These are phyloP conservation scores for Toxoplasma gondii DNA, from an alignment of 169 alveolate species.

Conservation along the genomic window DNA sequence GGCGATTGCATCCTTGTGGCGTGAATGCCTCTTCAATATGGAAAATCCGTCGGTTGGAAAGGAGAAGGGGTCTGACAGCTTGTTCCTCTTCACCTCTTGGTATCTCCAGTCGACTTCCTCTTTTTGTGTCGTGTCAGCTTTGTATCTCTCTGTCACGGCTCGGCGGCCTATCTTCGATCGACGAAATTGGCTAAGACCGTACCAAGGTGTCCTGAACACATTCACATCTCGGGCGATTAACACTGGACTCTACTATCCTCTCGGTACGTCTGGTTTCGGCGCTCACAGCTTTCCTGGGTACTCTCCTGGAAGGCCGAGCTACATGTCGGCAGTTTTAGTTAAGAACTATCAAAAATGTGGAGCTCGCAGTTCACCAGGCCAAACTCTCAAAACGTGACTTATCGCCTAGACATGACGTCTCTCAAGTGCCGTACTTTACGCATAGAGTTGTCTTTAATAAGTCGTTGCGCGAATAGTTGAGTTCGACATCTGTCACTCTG, in stretches of 20 bases:
- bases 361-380: no score
- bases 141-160: slow-evolving; percentile 46
- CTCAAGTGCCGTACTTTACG: no score
- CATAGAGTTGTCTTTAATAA: no score
- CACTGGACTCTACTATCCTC: slow-evolving; percentile 62
- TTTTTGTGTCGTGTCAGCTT: slow-evolving; percentile 35
- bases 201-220: slow-evolving; percentile 24
- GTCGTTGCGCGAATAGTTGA: no score
- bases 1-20: no score
- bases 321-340: no score
- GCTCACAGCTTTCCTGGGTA: not conserved
- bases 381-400: no score
- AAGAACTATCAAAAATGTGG: no score
- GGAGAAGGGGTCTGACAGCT: not conserved
- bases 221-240: slow-evolving; percentile 39
- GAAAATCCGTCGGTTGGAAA: no score
- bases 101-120: not conserved
- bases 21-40: no score
- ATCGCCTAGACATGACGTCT: no score
- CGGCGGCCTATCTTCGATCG: slow-evolving; percentile 34
- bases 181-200: slow-evolving; percentile 55
- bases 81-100: not conserved
- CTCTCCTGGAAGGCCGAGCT: not conserved
- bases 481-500: no score
- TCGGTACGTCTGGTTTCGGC: slow-evolving; percentile 47